These are phyloP conservation scores for Ramichloridium luteum DNA, from an alignment of 2,329 filamentous ascomycete species.

Conservation along the genomic window DNA sequence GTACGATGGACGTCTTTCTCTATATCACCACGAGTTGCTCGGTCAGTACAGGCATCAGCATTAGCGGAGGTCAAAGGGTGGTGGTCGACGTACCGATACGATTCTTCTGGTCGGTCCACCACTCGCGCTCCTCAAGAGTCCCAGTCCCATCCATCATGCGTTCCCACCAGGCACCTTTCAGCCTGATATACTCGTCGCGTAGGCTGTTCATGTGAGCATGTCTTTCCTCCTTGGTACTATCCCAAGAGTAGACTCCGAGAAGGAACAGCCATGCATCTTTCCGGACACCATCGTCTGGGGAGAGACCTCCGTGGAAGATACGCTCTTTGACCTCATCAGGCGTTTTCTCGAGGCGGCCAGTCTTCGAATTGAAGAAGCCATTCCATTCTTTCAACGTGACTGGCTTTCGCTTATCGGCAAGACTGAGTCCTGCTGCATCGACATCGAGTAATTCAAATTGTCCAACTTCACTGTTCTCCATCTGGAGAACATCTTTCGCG, in stretches of 20 bases:
- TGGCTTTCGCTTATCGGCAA: conserved; percentile 64
- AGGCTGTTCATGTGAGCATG: conserved; percentile 72
- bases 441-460: conserved; percentile 89
- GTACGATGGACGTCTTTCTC: conserved; percentile 98
- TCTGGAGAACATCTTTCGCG: conserved; percentile 78
- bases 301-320: conserved; percentile 88
- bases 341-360: conserved; percentile 65
- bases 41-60: conserved; percentile 28
- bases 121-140: conserved; percentile 72
- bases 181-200: conserved; percentile 81
- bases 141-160: conserved; percentile 71
- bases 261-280: conserved; percentile 97
- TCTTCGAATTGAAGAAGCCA: conserved; percentile 67
- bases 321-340: conserved; percentile 90
- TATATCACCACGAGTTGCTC: conserved; percentile 41
- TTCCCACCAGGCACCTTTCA: conserved; percentile 97
- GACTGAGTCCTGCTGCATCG: conserved; percentile 57
- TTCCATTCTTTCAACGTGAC: conserved; percentile 82
- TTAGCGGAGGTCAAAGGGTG: conserved; percentile 12
- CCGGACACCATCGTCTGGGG: conserved; percentile 77
- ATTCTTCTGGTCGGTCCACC: conserved; percentile 90
- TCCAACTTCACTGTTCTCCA: conserved; percentile 88
- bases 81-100: conserved; percentile 62
- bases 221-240: conserved; percentile 75
- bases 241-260: conserved; percentile 85